Base-by-base conservation (phyloP, 139 green algal genomes). In the Helicosporidium sp. region DNA sequence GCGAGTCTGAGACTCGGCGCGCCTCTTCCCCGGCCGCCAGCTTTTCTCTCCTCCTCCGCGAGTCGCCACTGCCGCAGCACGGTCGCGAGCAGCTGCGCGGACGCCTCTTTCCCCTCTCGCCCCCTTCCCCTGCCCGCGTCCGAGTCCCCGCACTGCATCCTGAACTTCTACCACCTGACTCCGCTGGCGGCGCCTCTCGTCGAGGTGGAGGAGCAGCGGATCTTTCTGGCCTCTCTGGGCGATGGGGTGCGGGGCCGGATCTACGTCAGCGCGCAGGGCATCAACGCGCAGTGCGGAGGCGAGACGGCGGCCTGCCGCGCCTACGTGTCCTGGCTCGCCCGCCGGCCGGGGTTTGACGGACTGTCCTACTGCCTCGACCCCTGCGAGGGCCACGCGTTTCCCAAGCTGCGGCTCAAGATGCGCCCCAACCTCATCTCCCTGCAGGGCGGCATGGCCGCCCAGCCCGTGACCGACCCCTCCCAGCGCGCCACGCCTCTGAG, bases 81-180 rank as follows among this genome's bases (percentile, higher is more conserved):
- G n/a, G n/a, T n/a, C n/a, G n/a, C n/a, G n/a, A n/a, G n/a, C n/a
- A n/a, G n/a, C n/a, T n/a, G n/a, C n/a, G n/a, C n/a, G n/a, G n/a
- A n/a, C n/a, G n/a, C n/a, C n/a, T n/a, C n/a, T n/a, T n/a, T n/a
- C n/a, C n/a, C n/a, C n/a, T n/a, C n/a, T n/a, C n/a, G n/a, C n/a
- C n/a, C n/a, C n/a, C n/a, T n/a, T n/a, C n/a, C n/a, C n/a, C n/a
- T n/a, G n/a, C n/a, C n/a, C n/a, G n/a, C n/a, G n/a, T n/a, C n/a
- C n/a, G 31, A 10, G 10, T 37, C 31, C 31, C 26, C 19, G 4
- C 83, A 72, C 43, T 54, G 58, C 12, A 68, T 96, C 0, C 55
- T 94, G 3, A 96, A 94, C 66, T 94, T 94, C 35, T 96, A 94
- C 52, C 86, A 95, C 54, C 61, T 96, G 3, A 67, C 79, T 4